phyloP scores from a whole-genome alignment of 163 green algal species.

The Volvox carteri region DNA sequence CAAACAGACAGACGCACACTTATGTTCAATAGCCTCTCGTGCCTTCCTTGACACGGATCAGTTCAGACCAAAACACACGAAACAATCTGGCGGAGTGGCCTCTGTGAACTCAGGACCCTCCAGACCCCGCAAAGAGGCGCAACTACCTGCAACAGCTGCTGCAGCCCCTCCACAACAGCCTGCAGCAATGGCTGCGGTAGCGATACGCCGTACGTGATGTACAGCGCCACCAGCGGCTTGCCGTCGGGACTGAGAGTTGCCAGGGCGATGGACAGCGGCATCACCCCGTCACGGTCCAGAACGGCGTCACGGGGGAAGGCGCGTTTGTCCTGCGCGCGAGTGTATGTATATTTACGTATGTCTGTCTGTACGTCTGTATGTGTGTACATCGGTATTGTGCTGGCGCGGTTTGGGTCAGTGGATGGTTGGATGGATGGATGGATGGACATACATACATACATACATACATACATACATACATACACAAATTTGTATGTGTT shows the following conservation, averaged over 20 bases:
- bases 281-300: background rate
- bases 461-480: background rate
- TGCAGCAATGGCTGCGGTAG: constrained; percentile 41
- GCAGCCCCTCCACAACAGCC: constrained; percentile 33
- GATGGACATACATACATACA: background rate
- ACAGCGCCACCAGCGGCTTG: constrained; percentile 40
- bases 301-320: constrained; percentile 39
- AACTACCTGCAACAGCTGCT: constrained; percentile 23
- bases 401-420: too few species aligned
- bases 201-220: constrained; percentile 15
- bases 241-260: constrained; percentile 11
- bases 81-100: too few species aligned
- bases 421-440: background rate
- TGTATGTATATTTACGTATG: background rate
- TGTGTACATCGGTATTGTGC: background rate
- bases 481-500: too few species aligned
- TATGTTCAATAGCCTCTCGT: too few species aligned
- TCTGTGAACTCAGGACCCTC: too few species aligned
- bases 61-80: too few species aligned
- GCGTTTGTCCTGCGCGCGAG: constrained; percentile 8
- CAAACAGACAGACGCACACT: too few species aligned
- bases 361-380: too few species aligned
- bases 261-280: constrained; percentile 37
- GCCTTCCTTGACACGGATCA: too few species aligned
- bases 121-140: background rate